A percentile compares a stretch with the other conserved stretches of the same genome.
phyloP scores from a whole-genome alignment of 1,284 basidiomycete genomes.

The Ganoderma multipileum region DNA sequence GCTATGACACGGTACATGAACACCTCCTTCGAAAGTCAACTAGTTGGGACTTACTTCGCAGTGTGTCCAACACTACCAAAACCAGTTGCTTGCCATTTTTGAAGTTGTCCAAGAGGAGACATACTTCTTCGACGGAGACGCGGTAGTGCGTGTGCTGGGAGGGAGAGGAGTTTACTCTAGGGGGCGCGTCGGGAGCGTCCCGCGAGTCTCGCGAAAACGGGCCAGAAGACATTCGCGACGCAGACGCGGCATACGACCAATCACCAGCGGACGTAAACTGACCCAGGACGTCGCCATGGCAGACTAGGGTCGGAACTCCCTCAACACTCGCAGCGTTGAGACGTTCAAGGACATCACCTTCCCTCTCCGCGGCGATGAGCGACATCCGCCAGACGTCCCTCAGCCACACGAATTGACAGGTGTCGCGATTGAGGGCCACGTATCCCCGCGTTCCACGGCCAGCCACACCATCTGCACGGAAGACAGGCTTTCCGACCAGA shows the following conservation, averaged over 20 bases:
- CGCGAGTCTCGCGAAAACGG: too few relatives aligned
- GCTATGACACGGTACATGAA: neutral
- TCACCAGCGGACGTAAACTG: conserved; percentile 9
- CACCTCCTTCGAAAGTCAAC: too few relatives aligned
- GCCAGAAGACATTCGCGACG: too few relatives aligned
- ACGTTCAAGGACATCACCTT: conserved; percentile 9
- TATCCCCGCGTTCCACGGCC: conserved; percentile 15
- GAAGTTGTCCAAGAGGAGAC: conserved; percentile 1
- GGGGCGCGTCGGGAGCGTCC: too few relatives aligned
- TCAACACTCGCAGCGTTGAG: conserved; percentile 9
- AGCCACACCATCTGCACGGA: conserved; percentile 1
- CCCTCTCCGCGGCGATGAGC: conserved; percentile 10
- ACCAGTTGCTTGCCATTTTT: neutral
- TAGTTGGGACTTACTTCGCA: conserved; percentile 8
- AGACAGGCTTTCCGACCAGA: conserved; percentile 16
- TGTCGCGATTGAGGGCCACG: conserved; percentile 5
- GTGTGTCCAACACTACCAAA: neutral
- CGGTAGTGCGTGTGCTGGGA: conserved; percentile 19
- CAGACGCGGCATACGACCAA: neutral
- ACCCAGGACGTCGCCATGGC: conserved; percentile 18
- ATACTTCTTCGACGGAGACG: conserved; percentile 11
- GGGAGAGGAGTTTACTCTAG: too few relatives aligned
- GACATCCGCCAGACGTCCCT: conserved; percentile 20
- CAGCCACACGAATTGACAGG: conserved; percentile 15
- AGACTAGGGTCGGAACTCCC: conserved; percentile 16